Percentiles rank a stretch among this genome's conserved stretches.
These are phyloP conservation scores for Delphinella strobiligena DNA, from an alignment of 2,329 filamentous ascomycete genomes.

Conservation along the genomic window DNA sequence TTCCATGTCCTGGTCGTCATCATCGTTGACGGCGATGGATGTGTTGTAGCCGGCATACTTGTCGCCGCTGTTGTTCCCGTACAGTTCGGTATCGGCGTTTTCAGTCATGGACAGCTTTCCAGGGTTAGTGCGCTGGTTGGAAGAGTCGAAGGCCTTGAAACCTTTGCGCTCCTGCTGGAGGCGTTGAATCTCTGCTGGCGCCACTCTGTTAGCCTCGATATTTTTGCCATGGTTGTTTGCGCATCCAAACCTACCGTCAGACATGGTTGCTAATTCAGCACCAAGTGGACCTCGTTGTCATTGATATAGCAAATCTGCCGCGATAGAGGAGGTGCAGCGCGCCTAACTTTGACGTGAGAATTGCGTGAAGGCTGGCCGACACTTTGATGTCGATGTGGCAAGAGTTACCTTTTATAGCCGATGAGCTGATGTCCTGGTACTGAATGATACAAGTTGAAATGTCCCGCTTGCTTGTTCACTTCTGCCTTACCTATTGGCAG, in stretches of 20 bases:
- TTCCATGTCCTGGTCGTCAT: constrained; percentile 67
- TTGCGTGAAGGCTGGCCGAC: no score
- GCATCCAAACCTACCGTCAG: constrained; percentile 20
- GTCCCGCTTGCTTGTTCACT: no score
- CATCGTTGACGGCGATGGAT: constrained; percentile 70
- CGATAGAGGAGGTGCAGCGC: no score
- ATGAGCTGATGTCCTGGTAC: no score
- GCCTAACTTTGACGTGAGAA: no score
- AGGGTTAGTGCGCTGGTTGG: constrained; percentile 66
- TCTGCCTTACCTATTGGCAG: no score
- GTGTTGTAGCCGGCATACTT: constrained; percentile 84
- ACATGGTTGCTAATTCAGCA: constrained; percentile 19
- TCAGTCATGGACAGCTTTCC: constrained; percentile 89
- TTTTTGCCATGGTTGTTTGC: no score
- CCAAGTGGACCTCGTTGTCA: no score
- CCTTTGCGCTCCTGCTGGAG: constrained; percentile 90
- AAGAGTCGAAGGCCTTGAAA: constrained; percentile 65
- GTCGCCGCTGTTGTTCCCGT: constrained; percentile 60
- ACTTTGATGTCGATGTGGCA: no score
- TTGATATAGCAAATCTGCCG: no score
- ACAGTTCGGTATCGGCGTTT: constrained; percentile 75
- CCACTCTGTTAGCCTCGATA: not conserved
- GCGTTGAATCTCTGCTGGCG: constrained; percentile 48
- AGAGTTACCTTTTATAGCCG: no score
- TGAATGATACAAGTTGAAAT: no score